Base-by-base conservation (phyloP, 805 yeast genomes). In the Starmerella apis region DNA sequence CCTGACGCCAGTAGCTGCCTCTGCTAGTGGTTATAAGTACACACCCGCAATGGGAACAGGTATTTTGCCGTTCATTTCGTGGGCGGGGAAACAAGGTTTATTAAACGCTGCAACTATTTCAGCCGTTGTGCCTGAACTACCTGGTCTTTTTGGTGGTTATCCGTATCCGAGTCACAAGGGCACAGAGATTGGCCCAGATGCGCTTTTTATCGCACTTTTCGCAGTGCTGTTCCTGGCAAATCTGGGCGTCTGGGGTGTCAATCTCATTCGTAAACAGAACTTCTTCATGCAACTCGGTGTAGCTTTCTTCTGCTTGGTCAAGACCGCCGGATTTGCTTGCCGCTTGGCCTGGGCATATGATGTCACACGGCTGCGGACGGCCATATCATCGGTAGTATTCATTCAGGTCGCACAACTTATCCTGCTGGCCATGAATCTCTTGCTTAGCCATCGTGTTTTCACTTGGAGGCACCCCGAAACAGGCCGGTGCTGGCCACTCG, bases 401-500 rank as follows among this genome's bases (percentile, higher is more conserved):
- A 60, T 75, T 24, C 72, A 78, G 55, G 66, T 79, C 9, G 79
- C 86, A 3, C 72, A 78, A 16, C 75, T 80, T n/a, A 61, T 78
- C 24, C 61, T 82, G 39, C 76, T 78, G 28, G 72, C 81, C 3
- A 70, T 78, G 59, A 80, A 79, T 60, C 69, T 81, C 63, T 74
- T 81, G 20, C 65, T 83, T 47, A 85, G 85, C 3, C 87, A 81
- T 62, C 74, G 90, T 62, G 68, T 82, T 20, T 80, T 81, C 65
- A 80, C 86, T 5, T 81, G 86, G 84, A 71, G 81, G 62, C 88
- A 83, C 61, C 88, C 90, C 7, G 79, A 76, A 46, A 73, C 79
- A 10, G 88, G 87, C 35, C 71, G 77, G 19, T 63, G 73, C 38
- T 67, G 63, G 49, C 51, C 68, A 31, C 77, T 82, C 58, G 76